Conservation (phyloP, 768 basidiomycete genomes). For the Termitomyces sp. region DNA sequence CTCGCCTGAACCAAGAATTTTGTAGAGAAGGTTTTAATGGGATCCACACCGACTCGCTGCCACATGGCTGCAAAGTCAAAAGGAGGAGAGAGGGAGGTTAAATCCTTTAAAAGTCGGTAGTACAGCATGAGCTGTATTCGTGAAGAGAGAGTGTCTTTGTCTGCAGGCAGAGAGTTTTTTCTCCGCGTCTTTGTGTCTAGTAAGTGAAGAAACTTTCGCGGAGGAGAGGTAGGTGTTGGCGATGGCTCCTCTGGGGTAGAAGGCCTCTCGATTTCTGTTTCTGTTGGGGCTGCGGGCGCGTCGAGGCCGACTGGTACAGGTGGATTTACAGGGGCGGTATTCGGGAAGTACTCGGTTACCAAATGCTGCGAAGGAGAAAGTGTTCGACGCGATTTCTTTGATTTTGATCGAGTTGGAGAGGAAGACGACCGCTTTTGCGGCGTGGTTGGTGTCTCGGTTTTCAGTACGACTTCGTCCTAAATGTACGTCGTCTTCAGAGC, state of each 20-base stretch:
- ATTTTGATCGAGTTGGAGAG: slow-evolving; percentile 13
- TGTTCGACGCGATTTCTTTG: slow-evolving; percentile 21
- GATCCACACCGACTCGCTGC: slow-evolving; percentile 42
- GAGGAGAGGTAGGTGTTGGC: slow-evolving; percentile 14
- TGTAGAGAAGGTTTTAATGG: slow-evolving; percentile 44
- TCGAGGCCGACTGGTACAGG: neutral
- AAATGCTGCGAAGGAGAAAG: slow-evolving; percentile 15
- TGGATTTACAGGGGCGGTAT: neutral
- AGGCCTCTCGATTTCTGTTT: neutral
- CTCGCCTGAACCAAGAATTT: slow-evolving; percentile 46
- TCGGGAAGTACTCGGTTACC: slow-evolving; percentile 14
- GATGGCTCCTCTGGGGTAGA: slow-evolving; percentile 5
- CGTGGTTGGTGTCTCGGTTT: slow-evolving; percentile 15
- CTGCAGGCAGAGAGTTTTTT: slow-evolving; percentile 46
- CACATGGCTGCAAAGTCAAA: slow-evolving; percentile 59
- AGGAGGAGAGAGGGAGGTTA: slow-evolving; percentile 41
- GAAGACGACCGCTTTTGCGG: slow-evolving; percentile 11
- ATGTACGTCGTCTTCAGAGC: neutral
- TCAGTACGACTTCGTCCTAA: slow-evolving; percentile 53
- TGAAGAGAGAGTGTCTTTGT: slow-evolving; percentile 56
- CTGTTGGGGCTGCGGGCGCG: neutral
- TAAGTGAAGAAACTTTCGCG: slow-evolving; percentile 35
- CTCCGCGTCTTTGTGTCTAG: slow-evolving; percentile 74
- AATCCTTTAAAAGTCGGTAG: slow-evolving; percentile 55
- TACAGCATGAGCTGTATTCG: slow-evolving; percentile 81